Conservation (phyloP, 2,329 filamentous ascomycete genomes). For the Emergomyces orientalis region DNA sequence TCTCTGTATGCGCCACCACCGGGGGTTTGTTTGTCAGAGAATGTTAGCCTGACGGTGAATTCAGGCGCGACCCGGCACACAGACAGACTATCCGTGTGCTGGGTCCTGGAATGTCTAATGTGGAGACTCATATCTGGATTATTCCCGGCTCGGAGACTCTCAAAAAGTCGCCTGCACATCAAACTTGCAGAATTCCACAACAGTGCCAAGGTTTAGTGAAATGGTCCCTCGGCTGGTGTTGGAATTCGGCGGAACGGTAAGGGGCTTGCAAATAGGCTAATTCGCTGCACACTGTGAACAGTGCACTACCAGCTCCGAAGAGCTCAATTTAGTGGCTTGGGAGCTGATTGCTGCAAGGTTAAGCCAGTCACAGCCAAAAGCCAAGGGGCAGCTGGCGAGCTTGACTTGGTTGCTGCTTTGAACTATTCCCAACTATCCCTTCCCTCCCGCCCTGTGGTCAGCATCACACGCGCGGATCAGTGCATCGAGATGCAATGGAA, state of each 20-base stretch:
- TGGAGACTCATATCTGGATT: background rate
- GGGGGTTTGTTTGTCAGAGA: background rate
- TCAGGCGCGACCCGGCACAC: background rate
- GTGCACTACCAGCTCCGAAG: slow-evolving; percentile 2
- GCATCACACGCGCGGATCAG: background rate
- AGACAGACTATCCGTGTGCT: background rate
- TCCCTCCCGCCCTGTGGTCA: background rate
- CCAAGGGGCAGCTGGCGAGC: background rate
- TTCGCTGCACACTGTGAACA: background rate
- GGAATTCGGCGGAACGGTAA: background rate
- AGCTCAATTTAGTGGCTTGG: background rate
- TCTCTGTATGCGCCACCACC: background rate
- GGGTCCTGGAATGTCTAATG: background rate
- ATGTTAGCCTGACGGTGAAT: background rate
- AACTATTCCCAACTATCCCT: background rate
- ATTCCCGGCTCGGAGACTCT: no score
- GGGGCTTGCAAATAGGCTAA: background rate
- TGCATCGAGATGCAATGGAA: background rate
- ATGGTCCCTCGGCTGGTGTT: background rate
- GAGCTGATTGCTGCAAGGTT: no score
- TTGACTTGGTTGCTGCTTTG: background rate
- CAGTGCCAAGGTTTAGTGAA: background rate
- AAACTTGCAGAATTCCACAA: background rate
- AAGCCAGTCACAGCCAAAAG: background rate
- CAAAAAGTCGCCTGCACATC: no score